phyloP scores from a whole-genome alignment of 805 yeast genomes.

The Debaryomyces prosopidis region DNA sequence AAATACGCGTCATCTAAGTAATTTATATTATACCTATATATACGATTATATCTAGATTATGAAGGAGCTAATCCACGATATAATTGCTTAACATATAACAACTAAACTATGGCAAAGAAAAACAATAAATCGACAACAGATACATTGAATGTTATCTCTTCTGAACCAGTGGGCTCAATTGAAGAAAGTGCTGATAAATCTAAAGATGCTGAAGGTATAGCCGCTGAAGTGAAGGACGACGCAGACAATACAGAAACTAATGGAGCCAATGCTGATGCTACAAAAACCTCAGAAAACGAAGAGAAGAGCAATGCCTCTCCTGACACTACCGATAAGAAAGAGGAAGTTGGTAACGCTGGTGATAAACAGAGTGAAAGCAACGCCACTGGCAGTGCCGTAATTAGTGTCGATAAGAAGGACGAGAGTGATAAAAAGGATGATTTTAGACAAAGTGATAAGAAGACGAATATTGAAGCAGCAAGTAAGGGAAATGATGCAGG shows the following conservation, averaged over 20 bases:
- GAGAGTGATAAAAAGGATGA: slow-evolving; percentile 6
- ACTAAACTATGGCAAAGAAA: slow-evolving; percentile 3
- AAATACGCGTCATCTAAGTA: background rate
- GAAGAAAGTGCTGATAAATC: slow-evolving; percentile 12
- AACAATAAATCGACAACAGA: slow-evolving; percentile 12
- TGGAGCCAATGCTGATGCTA: background rate
- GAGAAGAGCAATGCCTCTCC: background rate
- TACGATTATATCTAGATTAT: background rate
- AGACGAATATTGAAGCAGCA: slow-evolving; percentile 5
- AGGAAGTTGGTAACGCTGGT: background rate
- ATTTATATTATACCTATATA: background rate
- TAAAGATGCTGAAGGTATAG: background rate
- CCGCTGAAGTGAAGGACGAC: slow-evolving; percentile 3
- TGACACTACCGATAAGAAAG: background rate
- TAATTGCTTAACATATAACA: too few relatives aligned
- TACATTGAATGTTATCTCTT: slow-evolving; percentile 29
- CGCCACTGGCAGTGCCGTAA: background rate
- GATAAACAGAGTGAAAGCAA: background rate
- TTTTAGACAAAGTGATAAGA: background rate
- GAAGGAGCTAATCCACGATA: background rate
- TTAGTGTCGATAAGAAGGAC: background rate
- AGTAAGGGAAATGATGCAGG: slow-evolving; percentile 3
- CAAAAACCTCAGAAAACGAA: background rate
- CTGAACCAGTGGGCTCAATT: slow-evolving; percentile 32
- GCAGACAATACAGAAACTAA: background rate